Base-by-base conservation (phyloP, 2,329 filamentous ascomycete genomes). In the Colletotrichum noveboracense region DNA sequence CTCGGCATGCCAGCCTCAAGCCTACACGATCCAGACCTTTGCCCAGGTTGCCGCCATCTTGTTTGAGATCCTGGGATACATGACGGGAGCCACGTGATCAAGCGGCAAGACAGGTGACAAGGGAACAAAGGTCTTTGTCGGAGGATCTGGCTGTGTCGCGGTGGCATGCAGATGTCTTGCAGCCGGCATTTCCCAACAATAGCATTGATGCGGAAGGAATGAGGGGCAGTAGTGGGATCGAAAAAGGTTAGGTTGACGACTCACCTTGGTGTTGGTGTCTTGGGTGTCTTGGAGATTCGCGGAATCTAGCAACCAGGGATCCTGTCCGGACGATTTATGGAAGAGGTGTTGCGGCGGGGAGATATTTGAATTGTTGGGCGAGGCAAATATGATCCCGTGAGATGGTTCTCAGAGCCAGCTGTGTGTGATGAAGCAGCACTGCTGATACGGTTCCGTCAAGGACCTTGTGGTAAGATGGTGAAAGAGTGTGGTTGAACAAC, bases 401-500 rank as follows among this genome's bases (percentile, higher is more conserved):
- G 69, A 68, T 76, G 74, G 43, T 75, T 78, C 77, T 77, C 71
- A 76, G 75, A 77, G 69, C 68, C 72, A 74, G 70, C 68, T 75
- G 70, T 75, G 71, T 74, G 69, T 68, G 66, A 38, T 72, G 69
- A 66, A 55, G 76, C 77, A 80, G 79, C 79, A 77, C 79, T 77
- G 78, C 79, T 80, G 79, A 77, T 73, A 71, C 69, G 73, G 76
- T 78, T 76, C 77, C 75, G 78, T 78, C 79, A 76, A 80, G 78
- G 76, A 78, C 71, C 71, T 71, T 58, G 74, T 70, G 66, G 77
- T 72, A 61, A 56, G 68, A 70, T 78, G 62, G 24, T 56, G 56
- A 68, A 74, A 74, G 72, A 64, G 76, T 79, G 78, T 78, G 77
- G 79, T 77, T 77, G 78, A 76, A 79, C 78, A 80, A 77, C 34